These are phyloP conservation scores for Amaranthus palmeri DNA, from an alignment of 148 eudicot species.

Conservation along the genomic window DNA sequence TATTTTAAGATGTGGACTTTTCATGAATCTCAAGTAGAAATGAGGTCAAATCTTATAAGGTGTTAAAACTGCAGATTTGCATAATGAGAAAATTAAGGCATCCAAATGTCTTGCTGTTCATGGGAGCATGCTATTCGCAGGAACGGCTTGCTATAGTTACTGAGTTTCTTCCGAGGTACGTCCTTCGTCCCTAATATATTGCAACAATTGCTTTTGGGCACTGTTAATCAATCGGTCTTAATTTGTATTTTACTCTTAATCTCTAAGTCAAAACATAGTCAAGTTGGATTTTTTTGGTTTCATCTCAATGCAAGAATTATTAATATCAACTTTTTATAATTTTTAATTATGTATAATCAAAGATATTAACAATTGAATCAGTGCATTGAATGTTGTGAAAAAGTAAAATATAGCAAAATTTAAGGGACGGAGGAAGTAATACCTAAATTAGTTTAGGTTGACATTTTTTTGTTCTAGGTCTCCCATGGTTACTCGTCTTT, in stretches of 20 bases:
- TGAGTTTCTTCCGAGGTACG: constrained; percentile 67
- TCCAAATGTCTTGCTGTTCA: constrained; percentile 88
- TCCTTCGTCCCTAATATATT: no score
- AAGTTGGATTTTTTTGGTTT: no score
- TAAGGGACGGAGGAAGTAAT: not conserved
- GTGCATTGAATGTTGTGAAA: no score
- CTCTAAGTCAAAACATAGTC: no score
- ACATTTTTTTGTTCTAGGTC: not conserved
- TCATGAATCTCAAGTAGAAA: not conserved
- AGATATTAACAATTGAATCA: no score
- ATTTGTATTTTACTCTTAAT: no score
- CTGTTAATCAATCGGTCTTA: no score
- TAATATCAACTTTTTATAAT: no score
- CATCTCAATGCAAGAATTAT: no score
- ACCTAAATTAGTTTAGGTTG: not conserved
- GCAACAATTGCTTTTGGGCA: no score
- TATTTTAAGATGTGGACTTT: not conserved
- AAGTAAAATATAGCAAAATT: no score
- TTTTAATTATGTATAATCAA: no score
- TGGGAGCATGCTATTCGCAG: constrained; percentile 76
- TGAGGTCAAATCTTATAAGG: not conserved
- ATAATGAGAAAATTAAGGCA: constrained; percentile 80
- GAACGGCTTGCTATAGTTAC: constrained; percentile 81
- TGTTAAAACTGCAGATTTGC: constrained; percentile 47
- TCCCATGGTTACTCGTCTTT: not conserved